Evolutionary conservation across 805 yeast genomes (phyloP).

Genomic region (Maudiozyma barnettii): DNA sequence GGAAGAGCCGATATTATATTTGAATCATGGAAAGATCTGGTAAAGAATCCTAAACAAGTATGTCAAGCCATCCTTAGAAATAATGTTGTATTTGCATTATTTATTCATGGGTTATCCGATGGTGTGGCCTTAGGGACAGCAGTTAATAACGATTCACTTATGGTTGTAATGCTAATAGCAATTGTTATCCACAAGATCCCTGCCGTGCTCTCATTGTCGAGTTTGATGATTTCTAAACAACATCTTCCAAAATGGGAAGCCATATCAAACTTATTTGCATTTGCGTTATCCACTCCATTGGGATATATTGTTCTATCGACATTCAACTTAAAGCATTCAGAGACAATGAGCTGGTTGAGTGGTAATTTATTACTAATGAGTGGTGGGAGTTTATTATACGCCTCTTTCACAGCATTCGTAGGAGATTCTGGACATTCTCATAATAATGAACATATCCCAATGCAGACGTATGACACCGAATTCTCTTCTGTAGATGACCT

Average conservation of each 20-base stretch:
- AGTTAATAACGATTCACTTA: constrained; percentile 30
- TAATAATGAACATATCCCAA: constrained; percentile 1
- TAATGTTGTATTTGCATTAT: constrained; percentile 46
- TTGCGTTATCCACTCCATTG: constrained; percentile 28
- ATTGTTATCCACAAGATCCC: constrained; percentile 58
- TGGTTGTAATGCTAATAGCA: constrained; percentile 41
- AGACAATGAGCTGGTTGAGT: constrained; percentile 24
- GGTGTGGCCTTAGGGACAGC: constrained; percentile 58
- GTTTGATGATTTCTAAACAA: constrained; percentile 38
- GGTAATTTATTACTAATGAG: constrained; percentile 27
- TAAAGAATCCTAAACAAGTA: constrained; percentile 16
- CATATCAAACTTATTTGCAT: constrained; percentile 37
- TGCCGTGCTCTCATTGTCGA: constrained; percentile 49
- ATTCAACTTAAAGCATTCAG: constrained; percentile 20
- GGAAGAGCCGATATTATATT: constrained; percentile 1
- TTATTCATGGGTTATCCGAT: constrained; percentile 53
- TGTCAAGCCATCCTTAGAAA: constrained; percentile 31
- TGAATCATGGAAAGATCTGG: constrained; percentile 13
- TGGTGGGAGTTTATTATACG: constrained; percentile 30
- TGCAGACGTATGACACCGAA: background rate
- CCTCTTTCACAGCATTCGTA: constrained; percentile 27
- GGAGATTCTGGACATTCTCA: constrained; percentile 12
- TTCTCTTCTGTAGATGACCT: background rate
- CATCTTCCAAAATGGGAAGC: constrained; percentile 32
- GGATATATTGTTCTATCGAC: constrained; percentile 23